phyloP scores from a whole-genome alignment of 1,284 basidiomycete genomes.

The Coriolopsis trogii region DNA sequence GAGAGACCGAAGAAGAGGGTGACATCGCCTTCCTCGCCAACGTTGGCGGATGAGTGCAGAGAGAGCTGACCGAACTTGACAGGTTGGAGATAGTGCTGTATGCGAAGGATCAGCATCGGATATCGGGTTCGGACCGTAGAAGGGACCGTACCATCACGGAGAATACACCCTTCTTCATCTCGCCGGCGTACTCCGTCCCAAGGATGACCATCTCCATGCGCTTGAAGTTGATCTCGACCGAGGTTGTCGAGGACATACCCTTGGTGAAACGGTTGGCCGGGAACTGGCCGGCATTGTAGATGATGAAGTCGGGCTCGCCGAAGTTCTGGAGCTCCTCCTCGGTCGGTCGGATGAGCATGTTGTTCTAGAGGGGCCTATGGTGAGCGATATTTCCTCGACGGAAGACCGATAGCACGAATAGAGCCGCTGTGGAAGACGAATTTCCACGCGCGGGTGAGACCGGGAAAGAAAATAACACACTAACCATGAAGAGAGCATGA shows the following conservation, averaged over 20 bases:
- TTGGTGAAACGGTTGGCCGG: conserved; percentile 99
- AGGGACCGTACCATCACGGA: conserved; percentile 83
- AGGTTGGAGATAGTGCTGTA: conserved; percentile 94
- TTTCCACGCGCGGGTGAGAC: conserved; percentile 10
- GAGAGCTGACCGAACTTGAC: conserved; percentile 99
- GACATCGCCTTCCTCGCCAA: conserved; percentile 90
- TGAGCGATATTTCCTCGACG: conserved; percentile 19
- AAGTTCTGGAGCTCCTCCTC: conserved; percentile 93
- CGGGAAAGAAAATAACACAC: conserved; percentile 28
- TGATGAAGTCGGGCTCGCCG: conserved; percentile 99
- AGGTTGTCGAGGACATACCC: conserved; percentile 99
- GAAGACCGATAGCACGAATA: conserved; percentile 8
- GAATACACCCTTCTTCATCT: conserved; percentile 99
- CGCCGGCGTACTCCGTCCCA: conserved; percentile 98
- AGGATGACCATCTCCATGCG: conserved; percentile 99
- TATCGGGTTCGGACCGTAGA: conserved; percentile 13
- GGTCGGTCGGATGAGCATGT: conserved; percentile 99
- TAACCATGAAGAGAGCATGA: conserved; percentile 98
- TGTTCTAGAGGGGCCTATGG: conserved; percentile 62
- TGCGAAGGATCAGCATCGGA: conserved; percentile 22
- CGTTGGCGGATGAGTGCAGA: conserved; percentile 98
- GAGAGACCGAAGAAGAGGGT: conserved; percentile 99
- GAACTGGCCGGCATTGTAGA: conserved; percentile 99
- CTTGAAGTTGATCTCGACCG: conserved; percentile 99
- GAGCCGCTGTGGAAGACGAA: background rate